These are phyloP conservation scores for Westerdykella aurantiaca DNA, from an alignment of 2,329 filamentous ascomycete genomes.

Conservation along the genomic window DNA sequence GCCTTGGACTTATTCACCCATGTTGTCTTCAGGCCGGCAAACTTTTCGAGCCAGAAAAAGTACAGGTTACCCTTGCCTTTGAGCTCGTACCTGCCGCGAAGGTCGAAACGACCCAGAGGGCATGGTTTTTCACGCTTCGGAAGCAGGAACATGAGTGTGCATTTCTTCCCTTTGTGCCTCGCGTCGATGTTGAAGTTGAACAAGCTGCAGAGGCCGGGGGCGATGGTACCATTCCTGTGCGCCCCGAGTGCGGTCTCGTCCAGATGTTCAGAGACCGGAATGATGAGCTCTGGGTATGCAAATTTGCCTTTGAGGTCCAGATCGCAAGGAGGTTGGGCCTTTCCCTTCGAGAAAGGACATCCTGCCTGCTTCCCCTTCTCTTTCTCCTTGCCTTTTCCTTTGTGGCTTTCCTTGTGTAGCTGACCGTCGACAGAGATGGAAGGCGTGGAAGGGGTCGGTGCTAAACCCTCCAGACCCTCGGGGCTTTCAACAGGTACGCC, in stretches of 20 bases:
- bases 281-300: slow-evolving; percentile 56
- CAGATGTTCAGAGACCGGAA: slow-evolving; percentile 52
- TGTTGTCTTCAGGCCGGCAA: slow-evolving; percentile 48
- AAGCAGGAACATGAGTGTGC: slow-evolving; percentile 61
- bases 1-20: slow-evolving; percentile 50
- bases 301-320: slow-evolving; percentile 20
- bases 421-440: too few relatives aligned
- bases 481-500: too few relatives aligned
- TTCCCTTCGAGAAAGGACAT: too few relatives aligned
- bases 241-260: slow-evolving; percentile 51
- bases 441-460: too few relatives aligned
- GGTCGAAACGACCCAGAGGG: background rate
- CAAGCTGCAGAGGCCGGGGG: slow-evolving; percentile 47
- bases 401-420: too few relatives aligned
- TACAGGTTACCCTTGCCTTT: slow-evolving; percentile 50
- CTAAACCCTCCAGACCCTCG: too few relatives aligned
- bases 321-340: slow-evolving; percentile 10
- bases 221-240: slow-evolving; percentile 48
- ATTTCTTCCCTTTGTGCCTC: slow-evolving; percentile 52
- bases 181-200: slow-evolving; percentile 65
- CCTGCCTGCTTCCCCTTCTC: too few relatives aligned
- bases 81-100: slow-evolving; percentile 46
- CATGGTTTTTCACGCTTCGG: slow-evolving; percentile 53
- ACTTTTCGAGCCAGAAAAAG: slow-evolving; percentile 46
- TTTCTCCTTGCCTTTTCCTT: too few relatives aligned